Conservation (phyloP, 1,284 basidiomycete genomes). For the Lentinula novae-zelandiae region DNA sequence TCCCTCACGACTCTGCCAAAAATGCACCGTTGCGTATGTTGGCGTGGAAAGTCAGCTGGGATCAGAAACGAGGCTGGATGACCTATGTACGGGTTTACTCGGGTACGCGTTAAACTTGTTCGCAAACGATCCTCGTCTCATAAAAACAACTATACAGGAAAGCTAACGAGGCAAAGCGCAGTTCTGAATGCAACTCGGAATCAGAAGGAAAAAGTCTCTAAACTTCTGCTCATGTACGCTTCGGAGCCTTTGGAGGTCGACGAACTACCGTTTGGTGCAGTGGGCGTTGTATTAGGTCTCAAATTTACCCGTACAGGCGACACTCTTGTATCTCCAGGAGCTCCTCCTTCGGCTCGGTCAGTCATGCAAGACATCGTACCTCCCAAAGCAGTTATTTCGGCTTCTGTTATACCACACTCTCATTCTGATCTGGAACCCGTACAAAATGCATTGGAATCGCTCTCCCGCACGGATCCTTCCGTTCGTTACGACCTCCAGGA, state of each 20-base stretch:
- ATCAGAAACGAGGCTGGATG: constrained; percentile 84
- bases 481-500: constrained; percentile 75
- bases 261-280: constrained; percentile 76
- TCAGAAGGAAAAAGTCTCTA: constrained; percentile 70
- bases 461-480: constrained; percentile 85
- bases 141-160: constrained; percentile 40
- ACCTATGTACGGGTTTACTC: constrained; percentile 90
- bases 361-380: constrained; percentile 66
- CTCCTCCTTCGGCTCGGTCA: constrained; percentile 30
- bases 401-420: constrained; percentile 77
- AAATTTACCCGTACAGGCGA: constrained; percentile 87
- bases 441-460: constrained; percentile 67
- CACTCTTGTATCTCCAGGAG: constrained; percentile 60
- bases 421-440: constrained; percentile 78
- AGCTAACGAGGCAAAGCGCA: constrained; percentile 57
- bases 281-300: constrained; percentile 83
- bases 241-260: constrained; percentile 78
- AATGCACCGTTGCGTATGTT: constrained; percentile 59
- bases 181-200: constrained; percentile 70
- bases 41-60: constrained; percentile 90
- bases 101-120: constrained; percentile 39
- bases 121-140: not conserved
- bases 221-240: constrained; percentile 80
- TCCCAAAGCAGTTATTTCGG: constrained; percentile 75
- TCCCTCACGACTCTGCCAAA: constrained; percentile 41